These are phyloP conservation scores for Niveomyces coronatus DNA, from an alignment of 2,329 filamentous ascomycete species.

Conservation along the genomic window DNA sequence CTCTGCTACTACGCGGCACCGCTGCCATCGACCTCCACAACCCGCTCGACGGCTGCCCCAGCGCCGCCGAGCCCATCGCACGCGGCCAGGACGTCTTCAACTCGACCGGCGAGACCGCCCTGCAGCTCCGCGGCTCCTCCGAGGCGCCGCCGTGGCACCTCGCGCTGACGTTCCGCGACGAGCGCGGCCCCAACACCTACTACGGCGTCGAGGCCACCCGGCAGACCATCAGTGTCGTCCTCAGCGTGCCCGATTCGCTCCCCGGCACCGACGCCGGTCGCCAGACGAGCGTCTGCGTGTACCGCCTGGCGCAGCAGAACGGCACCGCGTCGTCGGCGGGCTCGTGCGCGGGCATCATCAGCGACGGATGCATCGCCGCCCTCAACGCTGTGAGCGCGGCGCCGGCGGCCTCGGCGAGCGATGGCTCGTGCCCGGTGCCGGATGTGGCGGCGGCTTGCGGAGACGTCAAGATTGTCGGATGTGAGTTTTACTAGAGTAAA, in stretches of 20 bases:
- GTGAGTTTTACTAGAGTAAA: background rate
- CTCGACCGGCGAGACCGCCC: slow-evolving; percentile 7
- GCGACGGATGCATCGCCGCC: slow-evolving; percentile 6
- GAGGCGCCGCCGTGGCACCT: slow-evolving; percentile 7
- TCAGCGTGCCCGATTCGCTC: slow-evolving; percentile 8
- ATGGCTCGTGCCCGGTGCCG: slow-evolving; percentile 3
- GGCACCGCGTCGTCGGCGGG: slow-evolving; percentile 1
- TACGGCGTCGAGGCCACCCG: background rate
- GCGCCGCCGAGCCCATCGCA: background rate
- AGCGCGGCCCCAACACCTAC: background rate
- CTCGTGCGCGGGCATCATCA: slow-evolving; percentile 4
- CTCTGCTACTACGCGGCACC: background rate
- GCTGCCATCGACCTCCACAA: slow-evolving; percentile 3
- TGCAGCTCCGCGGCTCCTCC: background rate
- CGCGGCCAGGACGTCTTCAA: slow-evolving; percentile 2
- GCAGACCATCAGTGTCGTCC: slow-evolving; percentile 4
- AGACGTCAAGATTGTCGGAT: background rate
- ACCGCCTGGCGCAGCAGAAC: slow-evolving; percentile 5
- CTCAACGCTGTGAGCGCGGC: slow-evolving; percentile 1
- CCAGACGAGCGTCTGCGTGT: slow-evolving; percentile 3
- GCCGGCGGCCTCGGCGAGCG: background rate
- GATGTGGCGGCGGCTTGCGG: slow-evolving; percentile 4
- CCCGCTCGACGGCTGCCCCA: slow-evolving; percentile 7
- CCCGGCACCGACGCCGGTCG: background rate
- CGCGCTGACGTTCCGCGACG: slow-evolving; percentile 6